Conservation (phyloP, 805 yeast species). For the Blastobotrys chiropterorum region DNA sequence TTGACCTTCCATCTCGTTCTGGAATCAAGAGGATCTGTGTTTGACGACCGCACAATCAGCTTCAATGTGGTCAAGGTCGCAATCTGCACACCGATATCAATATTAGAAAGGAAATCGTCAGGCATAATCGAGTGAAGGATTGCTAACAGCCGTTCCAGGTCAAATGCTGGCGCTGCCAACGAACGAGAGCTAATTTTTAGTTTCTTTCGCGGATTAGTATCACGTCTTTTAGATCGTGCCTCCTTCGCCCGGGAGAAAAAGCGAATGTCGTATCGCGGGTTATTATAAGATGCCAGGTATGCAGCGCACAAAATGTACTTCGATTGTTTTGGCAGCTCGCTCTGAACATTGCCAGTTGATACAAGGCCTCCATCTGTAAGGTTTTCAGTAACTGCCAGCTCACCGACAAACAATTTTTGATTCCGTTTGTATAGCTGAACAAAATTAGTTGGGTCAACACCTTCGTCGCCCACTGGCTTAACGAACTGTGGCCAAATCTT, state of each 20-base stretch:
- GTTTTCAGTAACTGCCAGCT: slow-evolving; percentile 16
- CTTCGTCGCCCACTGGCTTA: slow-evolving; percentile 20
- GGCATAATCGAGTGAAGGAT: slow-evolving; percentile 60
- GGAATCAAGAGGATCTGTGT: slow-evolving; percentile 54
- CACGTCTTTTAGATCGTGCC: slow-evolving; percentile 34
- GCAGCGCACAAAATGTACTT: slow-evolving; percentile 76
- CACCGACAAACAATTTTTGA: slow-evolving; percentile 23
- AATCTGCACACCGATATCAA: slow-evolving; percentile 41
- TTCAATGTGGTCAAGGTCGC: slow-evolving; percentile 56
- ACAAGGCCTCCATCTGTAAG: slow-evolving; percentile 14
- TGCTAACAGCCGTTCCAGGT: slow-evolving; percentile 73
- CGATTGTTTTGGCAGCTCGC: slow-evolving; percentile 46
- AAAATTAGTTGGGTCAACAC: slow-evolving; percentile 12
- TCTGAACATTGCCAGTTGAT: background rate
- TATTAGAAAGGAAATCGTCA: slow-evolving; percentile 32
- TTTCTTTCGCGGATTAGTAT: slow-evolving; percentile 38
- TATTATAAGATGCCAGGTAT: slow-evolving; percentile 73
- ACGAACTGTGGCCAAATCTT: slow-evolving; percentile 31
- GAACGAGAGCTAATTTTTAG: slow-evolving; percentile 40
- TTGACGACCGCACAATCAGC: slow-evolving; percentile 37
- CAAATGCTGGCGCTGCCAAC: slow-evolving; percentile 67
- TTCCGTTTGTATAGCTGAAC: slow-evolving; percentile 22
- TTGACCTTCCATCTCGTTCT: slow-evolving; percentile 75
- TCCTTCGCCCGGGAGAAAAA: slow-evolving; percentile 61
- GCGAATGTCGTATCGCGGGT: slow-evolving; percentile 60